Evolutionary conservation across 179 eudicot genomes (phyloP).

Genomic region (Silene vulgaris): DNA sequence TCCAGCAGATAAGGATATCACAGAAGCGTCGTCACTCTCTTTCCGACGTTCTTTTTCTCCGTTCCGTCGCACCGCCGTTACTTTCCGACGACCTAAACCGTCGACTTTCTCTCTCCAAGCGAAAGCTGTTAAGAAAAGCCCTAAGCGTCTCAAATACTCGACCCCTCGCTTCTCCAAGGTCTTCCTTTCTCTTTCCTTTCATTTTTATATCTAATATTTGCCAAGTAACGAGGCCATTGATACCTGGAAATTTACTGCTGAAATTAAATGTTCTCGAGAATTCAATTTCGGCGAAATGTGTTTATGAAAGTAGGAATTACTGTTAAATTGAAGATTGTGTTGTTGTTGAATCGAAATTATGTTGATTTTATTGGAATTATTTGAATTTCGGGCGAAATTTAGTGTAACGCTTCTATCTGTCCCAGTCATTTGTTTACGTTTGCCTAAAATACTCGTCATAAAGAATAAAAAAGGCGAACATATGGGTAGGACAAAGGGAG

Average conservation of each 20-base stretch:
- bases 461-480: too few relatives aligned
- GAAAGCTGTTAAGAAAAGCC: conserved; percentile 54
- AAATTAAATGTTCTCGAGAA: neutral
- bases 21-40: conserved; percentile 6
- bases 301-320: neutral
- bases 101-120: conserved; percentile 18
- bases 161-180: conserved; percentile 69
- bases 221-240: too few relatives aligned
- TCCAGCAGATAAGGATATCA: neutral
- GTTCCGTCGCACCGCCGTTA: conserved; percentile 1
- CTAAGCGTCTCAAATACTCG: conserved; percentile 80
- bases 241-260: too few relatives aligned
- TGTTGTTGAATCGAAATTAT: neutral
- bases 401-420: too few relatives aligned
- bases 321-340: neutral
- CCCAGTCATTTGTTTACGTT: too few relatives aligned
- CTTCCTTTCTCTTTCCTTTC: neutral
- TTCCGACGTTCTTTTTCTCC: conserved; percentile 15
- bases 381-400: neutral
- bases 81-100: conserved; percentile 18
- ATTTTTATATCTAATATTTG: neutral
- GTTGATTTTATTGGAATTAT: neutral
- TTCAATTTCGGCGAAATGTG: neutral
- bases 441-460: too few relatives aligned
- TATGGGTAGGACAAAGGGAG: too few relatives aligned